phyloP scores from a whole-genome alignment of 805 yeast genomes.

The Schwanniomyces pseudopolymorphus region DNA sequence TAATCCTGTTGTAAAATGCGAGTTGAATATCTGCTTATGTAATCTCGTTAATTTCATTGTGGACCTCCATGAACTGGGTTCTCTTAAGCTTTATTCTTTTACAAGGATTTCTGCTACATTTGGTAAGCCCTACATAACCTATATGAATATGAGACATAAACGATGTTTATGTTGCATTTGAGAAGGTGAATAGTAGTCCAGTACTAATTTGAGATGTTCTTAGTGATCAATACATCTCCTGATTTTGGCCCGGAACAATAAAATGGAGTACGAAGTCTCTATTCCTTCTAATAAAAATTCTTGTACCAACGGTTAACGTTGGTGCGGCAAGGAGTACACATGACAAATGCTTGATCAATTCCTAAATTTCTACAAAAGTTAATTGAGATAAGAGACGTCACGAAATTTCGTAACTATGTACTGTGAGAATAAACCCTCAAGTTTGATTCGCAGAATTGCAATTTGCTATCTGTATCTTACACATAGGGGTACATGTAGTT shows the following conservation, averaged over 20 bases:
- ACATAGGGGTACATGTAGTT: neutral
- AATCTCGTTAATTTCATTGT: neutral
- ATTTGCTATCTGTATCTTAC: too few relatives aligned
- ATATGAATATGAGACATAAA: neutral
- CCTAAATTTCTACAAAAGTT: neutral
- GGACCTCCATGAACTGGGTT: neutral
- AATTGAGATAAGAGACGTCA: neutral
- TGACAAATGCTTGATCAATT: neutral
- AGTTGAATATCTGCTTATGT: neutral
- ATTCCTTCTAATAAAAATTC: too few relatives aligned
- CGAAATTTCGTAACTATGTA: neutral
- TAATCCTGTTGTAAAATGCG: neutral
- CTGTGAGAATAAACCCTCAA: neutral
- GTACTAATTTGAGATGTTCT: too few relatives aligned
- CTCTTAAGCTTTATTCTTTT: neutral
- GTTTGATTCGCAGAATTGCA: neutral
- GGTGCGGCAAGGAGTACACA: neutral
- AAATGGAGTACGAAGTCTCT: too few relatives aligned
- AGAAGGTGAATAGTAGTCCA: too few relatives aligned
- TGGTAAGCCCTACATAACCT: neutral
- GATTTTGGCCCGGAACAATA: neutral
- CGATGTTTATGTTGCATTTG: too few relatives aligned
- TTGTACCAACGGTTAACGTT: neutral
- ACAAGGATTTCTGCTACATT: neutral
- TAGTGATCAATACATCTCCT: too few relatives aligned